Base-by-base conservation (phyloP, 2,329 filamentous ascomycete genomes). In the Cladosporium velox region DNA sequence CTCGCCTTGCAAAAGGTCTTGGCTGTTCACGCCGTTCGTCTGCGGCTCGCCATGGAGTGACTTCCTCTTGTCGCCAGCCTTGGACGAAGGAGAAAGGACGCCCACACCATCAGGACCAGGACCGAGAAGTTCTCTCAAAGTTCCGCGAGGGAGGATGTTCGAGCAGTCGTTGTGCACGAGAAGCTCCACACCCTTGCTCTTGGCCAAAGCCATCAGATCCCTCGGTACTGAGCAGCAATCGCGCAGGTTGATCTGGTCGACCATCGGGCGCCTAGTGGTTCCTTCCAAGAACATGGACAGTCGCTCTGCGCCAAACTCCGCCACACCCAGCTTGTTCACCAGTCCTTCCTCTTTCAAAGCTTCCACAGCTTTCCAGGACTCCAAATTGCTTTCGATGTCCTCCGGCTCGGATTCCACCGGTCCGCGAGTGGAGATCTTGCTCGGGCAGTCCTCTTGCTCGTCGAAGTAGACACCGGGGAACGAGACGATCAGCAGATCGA, bases 221-320 rank as follows among this genome's bases (percentile, higher is more conserved):
- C 93, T 93, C 10, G 95, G 95, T 52, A 98, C 95, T 57, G 93
- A 94, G 80, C 95, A 99, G 82, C 94, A 98, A 79, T 98, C 92
- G 72, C 91, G 89, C 60, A 97, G 87, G 77, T 98, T 98, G 83
- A 99, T 96, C 84, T 99, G 95, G 78, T 98, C 89, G 49, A 98
- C 94, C 24, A 87, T 86, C 0, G 95, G 95, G 71, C 86, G 87
- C 67, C 96, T 83, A 49, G 82, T 83, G 26, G 91, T 90, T 68
- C 87, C 83, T 51, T 87, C 83, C 30, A 98, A 82, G 73, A 99
- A 93, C 15, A 87, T 87, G n/a, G 85, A 80, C 44, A 99, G 82
- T 73, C 95, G 90, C 72, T 93, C 88, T 71, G 88, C 91, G 65
- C 94, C 93, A 76, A 97, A 98, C 78, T 99, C 95, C 59, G 95